phyloP scores from a whole-genome alignment of 2,329 filamentous ascomycete genomes.

The Hypocrella siamensis region DNA sequence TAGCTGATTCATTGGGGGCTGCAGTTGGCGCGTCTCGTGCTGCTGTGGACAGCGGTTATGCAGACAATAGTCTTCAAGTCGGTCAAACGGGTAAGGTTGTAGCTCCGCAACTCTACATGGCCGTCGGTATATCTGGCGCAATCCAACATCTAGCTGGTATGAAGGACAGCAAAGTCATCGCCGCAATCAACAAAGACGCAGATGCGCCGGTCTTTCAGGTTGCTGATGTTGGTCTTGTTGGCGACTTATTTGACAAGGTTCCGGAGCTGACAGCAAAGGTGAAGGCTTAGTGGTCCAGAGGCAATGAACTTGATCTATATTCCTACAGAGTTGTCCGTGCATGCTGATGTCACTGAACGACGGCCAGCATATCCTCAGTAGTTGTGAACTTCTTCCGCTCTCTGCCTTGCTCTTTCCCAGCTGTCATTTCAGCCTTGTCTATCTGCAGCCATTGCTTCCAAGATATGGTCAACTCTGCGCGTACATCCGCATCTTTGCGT shows the following conservation, averaged over 20 bases:
- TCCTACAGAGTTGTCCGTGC: background rate
- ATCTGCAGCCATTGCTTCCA: slow-evolving; percentile 82
- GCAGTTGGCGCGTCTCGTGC: slow-evolving; percentile 90
- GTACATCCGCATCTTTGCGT: slow-evolving; percentile 36
- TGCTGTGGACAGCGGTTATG: slow-evolving; percentile 92
- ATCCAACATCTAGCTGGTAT: slow-evolving; percentile 98
- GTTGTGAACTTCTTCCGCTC: slow-evolving; percentile 56
- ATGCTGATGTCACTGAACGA: slow-evolving; percentile 21
- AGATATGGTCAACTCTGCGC: slow-evolving; percentile 46
- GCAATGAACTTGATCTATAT: background rate
- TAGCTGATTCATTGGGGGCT: slow-evolving; percentile 87
- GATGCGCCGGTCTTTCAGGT: slow-evolving; percentile 98
- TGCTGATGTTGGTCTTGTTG: slow-evolving; percentile 87
- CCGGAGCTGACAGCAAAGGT: slow-evolving; percentile 94
- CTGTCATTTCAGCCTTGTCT: slow-evolving; percentile 57
- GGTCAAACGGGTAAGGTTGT: slow-evolving; percentile 99
- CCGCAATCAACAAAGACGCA: slow-evolving; percentile 92
- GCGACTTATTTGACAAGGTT: slow-evolving; percentile 89
- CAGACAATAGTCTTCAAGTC: slow-evolving; percentile 95
- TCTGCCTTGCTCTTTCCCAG: slow-evolving; percentile 55
- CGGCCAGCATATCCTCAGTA: slow-evolving; percentile 40
- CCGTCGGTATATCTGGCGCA: slow-evolving; percentile 88
- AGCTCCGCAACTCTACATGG: slow-evolving; percentile 87
- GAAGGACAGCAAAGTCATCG: slow-evolving; percentile 99
- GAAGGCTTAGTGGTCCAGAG: slow-evolving; percentile 32